Percentiles rank a stretch among this genome's conserved stretches.
Evolutionary conservation across 2,329 filamentous ascomycete genomes (phyloP).

Genomic region (Ophiostoma quercus): DNA sequence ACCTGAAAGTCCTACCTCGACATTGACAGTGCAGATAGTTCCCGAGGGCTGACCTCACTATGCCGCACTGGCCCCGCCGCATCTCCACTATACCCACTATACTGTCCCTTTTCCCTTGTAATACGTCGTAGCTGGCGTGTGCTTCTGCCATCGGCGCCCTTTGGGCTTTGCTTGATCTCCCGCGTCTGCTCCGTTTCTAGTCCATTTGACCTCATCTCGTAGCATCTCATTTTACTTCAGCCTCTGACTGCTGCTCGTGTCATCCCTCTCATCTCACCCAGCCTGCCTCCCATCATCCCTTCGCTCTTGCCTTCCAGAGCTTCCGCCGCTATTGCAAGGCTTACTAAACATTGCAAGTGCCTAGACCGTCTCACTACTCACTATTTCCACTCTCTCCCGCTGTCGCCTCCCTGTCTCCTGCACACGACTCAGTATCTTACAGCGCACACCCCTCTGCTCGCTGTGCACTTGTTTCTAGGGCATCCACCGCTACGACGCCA

Average conservation of each 20-base stretch:
- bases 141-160: neutral
- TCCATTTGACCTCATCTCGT: neutral
- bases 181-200: neutral
- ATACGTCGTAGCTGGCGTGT: neutral
- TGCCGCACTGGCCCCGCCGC: neutral
- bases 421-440: neutral
- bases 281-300: neutral
- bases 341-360: slow-evolving; percentile 4
- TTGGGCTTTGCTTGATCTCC: neutral
- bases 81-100: neutral
- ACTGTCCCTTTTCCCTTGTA: neutral
- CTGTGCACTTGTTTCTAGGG: slow-evolving; percentile 1
- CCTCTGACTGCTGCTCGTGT: neutral
- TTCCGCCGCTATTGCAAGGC: neutral
- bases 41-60: neutral
- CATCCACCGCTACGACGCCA: slow-evolving; percentile 4
- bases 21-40: neutral
- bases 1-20: neutral
- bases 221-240: neutral
- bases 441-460: neutral
- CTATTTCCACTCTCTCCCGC: neutral
- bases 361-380: neutral
- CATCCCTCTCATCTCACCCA: neutral
- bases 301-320: neutral
- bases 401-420: neutral